Base-by-base conservation (phyloP, 495 filamentous ascomycete genomes). In the Neurospora sp. region DNA sequence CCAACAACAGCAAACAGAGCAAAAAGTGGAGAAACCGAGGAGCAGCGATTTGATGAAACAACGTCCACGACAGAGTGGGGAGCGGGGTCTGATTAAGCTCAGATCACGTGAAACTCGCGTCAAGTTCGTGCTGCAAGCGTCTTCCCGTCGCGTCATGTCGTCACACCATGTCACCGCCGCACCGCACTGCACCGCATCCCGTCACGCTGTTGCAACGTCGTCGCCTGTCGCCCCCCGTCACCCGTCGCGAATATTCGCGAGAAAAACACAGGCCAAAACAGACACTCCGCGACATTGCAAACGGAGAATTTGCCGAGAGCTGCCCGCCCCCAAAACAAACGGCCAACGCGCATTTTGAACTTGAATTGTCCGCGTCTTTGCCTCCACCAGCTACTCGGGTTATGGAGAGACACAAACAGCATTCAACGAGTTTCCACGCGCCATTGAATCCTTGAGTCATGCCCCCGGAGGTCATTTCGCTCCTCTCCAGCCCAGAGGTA, bases 381-480 rank as follows among this genome's bases (percentile, higher is more conserved):
- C 18, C 14, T 3, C 27, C 22, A 31, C 12, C 27, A 1, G 27
- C 10, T 27, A 35, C 53, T 61, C 1, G 27, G 12, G 27, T 35
- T 31, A 61, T 61, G 53, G 53, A 61, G 27, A 61, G 22, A 18
- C 0, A 31, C 27, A 0, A 31, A 2, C 22, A 61, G 6, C 0
- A 16, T 61, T 35, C 14, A 35, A 16, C 53, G 14, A 61, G 53
- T 61, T 35, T 61, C 27, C 14, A 8, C 12, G 53, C 22, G 12
- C 53, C 53, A 18, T 35, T 20, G 27, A 48, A 61, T 14, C n/a
- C 16, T 44, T 18, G 72, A 70, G 75, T 74, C 71, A 85, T 84
- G 83, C 71, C 82, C 12, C 10, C 74, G 20, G 80, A 85, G 73
- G 77, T 85, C 3, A 83, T 85, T 31, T 78, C 74, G 69, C 74